Base-by-base conservation (phyloP, 1,284 basidiomycete species). In the Sanghuangporus weigelae region DNA sequence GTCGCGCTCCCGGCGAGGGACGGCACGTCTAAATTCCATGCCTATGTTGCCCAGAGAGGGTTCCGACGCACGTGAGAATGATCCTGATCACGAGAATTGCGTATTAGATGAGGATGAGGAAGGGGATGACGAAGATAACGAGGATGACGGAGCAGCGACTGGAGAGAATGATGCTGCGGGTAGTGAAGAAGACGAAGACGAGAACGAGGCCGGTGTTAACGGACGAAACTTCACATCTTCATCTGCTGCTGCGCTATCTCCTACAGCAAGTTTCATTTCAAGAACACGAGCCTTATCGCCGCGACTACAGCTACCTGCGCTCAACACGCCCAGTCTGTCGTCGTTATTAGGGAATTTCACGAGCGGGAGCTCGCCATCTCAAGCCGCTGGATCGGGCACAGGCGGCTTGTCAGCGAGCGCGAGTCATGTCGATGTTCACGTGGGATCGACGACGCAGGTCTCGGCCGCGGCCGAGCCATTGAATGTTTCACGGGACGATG, bases 1-100 rank as follows among this genome's bases (percentile, higher is more conserved):
- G 26, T 36, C 26, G 5, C 57, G 54, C 16, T n/a, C 59, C 64
- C 68, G 62, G 57, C 66, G 67, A 66, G 68, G 55, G 66, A 67
- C 57, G 10, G 68, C 69, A 26, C 73, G 76, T 4, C 66, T 84
- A 57, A 74, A 77, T 42, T 81, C 76, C 64, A 77, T 85, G 70
- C 83, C 84, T 21, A 80, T 78, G 26, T 68, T 86, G 58, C 78
- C 79, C 26, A 76, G 77, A 74, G 75, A 78, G 57, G 82, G 82
- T 16, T 62, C 16, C 70, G 63, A 62, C n/a, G 71, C 74, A 19
- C 59, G 63, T n/a, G 77, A 75, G 46, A 71, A 70, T n/a, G 70
- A 71, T 63, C 73, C 72, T 7, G 75, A 77, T 56, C 76, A 77
- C 63, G 79, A 80, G 39, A 73, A 75, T 35, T 60, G 54, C 53